Conservation (phyloP, 2,329 filamentous ascomycete species). For the Trichothecium roseum region DNA sequence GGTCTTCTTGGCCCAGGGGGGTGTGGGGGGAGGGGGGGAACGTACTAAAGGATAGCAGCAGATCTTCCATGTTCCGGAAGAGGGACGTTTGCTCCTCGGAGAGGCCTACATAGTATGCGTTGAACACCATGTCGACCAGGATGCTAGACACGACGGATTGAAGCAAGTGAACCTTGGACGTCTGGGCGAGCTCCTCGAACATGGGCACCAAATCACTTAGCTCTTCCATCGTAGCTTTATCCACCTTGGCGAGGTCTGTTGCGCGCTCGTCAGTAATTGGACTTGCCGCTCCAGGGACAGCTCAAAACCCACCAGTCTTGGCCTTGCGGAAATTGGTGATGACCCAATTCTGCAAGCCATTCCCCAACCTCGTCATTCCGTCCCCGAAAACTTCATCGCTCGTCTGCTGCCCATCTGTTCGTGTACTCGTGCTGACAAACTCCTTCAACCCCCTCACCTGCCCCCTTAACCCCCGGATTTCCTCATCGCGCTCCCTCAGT, state of each 20-base stretch:
- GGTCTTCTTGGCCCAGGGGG: not conserved
- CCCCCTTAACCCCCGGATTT: constrained; percentile 40
- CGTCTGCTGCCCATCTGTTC: constrained; percentile 44
- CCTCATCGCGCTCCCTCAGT: constrained; percentile 40
- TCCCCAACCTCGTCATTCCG: constrained; percentile 47
- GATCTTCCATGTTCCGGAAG: constrained; percentile 37
- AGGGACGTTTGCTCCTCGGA: constrained; percentile 40
- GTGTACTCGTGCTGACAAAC: constrained; percentile 58
- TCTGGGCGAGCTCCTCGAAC: constrained; percentile 33
- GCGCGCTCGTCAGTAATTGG: too few species aligned
- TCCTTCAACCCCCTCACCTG: constrained; percentile 61
- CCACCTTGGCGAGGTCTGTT: constrained; percentile 32
- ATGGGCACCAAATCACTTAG: constrained; percentile 42
- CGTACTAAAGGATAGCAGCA: constrained; percentile 27
- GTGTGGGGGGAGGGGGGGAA: constrained; percentile 3
- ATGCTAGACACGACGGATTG: constrained; percentile 51
- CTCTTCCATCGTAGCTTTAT: constrained; percentile 29
- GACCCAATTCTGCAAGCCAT: constrained; percentile 65
- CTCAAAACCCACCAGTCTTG: constrained; percentile 36
- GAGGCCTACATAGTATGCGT: constrained; percentile 53
- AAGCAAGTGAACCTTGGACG: constrained; percentile 49
- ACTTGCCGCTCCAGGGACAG: not conserved
- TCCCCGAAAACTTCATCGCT: constrained; percentile 59
- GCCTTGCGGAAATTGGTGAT: constrained; percentile 57
- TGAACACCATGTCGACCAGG: constrained; percentile 51